These are phyloP conservation scores for Brassica nigra DNA, from an alignment of 345 rosid species.

Conservation along the genomic window DNA sequence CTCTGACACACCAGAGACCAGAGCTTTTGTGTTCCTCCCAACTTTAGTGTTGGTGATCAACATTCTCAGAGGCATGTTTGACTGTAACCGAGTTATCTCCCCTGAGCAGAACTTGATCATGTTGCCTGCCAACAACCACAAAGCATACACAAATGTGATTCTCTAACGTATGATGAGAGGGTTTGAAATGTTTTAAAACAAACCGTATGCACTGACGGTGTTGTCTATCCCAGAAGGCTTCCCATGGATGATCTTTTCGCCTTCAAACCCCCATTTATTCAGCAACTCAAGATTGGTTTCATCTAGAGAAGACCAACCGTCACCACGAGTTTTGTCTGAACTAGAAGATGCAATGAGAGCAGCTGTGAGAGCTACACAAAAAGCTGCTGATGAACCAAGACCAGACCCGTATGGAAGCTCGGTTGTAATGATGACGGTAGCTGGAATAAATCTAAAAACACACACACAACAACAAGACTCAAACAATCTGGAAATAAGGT, in stretches of 20 bases:
- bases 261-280: conserved; percentile 96
- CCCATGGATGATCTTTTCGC: conserved; percentile 94
- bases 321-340: conserved; percentile 43
- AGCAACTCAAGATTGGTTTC: conserved; percentile 65
- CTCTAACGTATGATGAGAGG: neutral
- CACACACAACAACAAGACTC: neutral
- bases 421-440: conserved; percentile 62
- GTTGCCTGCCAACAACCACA: conserved; percentile 58
- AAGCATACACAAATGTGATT: neutral
- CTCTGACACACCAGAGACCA: conserved; percentile 88
- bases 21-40: conserved; percentile 85
- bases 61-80: conserved; percentile 71
- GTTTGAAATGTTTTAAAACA: conserved; percentile 41
- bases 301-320: conserved; percentile 56
- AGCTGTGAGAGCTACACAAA: conserved; percentile 79
- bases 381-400: conserved; percentile 93
- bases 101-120: conserved; percentile 87
- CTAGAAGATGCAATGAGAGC: conserved; percentile 61
- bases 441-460: conserved; percentile 71
- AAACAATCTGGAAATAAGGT: neutral
- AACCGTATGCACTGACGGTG: conserved; percentile 95
- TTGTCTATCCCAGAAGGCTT: conserved; percentile 97
- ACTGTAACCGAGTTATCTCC: conserved; percentile 54
- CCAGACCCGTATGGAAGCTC: conserved; percentile 92
- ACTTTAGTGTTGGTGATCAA: conserved; percentile 90